These are phyloP conservation scores for Kwoniella pini DNA, from an alignment of 768 basidiomycete species.

Conservation along the genomic window DNA sequence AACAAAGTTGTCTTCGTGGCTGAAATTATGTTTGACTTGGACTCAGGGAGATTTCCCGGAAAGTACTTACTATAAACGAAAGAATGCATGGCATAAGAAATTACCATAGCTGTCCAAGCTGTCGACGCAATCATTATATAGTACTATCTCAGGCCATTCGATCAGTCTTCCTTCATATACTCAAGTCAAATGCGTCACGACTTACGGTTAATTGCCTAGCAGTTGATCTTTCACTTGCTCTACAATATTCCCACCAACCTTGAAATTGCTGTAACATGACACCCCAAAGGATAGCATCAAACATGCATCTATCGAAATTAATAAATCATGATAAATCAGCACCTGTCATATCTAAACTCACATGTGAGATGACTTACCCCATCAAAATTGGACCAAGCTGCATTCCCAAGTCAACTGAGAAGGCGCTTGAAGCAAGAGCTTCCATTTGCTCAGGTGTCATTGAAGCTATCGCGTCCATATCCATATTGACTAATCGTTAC, in stretches of 20 bases:
- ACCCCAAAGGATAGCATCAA: neutral
- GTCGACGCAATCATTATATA: neutral
- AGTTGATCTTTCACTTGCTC: neutral
- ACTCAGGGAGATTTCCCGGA: neutral
- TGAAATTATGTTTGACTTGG: too few species aligned
- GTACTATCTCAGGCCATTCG: neutral
- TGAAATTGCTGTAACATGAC: slow-evolving; percentile 5
- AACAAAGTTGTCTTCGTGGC: too few species aligned
- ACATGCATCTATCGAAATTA: neutral
- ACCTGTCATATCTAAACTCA: neutral
- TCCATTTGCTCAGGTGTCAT: too few species aligned
- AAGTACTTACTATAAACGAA: slow-evolving; percentile 8
- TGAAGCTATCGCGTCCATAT: too few species aligned
- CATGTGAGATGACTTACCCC: neutral
- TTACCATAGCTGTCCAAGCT: neutral
- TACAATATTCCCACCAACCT: slow-evolving; percentile 2
- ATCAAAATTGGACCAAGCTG: neutral
- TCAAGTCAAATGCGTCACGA: too few species aligned
- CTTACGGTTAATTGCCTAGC: slow-evolving; percentile 3
- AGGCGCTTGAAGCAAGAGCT: neutral
- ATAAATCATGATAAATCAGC: too few species aligned
- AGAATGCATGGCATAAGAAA: slow-evolving; percentile 1
- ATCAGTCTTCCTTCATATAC: too few species aligned
- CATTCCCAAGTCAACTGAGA: neutral
- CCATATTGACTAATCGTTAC: too few species aligned